Base-by-base conservation (phyloP, 106 monocot genomes). In the Amphibolis antarctica region DNA sequence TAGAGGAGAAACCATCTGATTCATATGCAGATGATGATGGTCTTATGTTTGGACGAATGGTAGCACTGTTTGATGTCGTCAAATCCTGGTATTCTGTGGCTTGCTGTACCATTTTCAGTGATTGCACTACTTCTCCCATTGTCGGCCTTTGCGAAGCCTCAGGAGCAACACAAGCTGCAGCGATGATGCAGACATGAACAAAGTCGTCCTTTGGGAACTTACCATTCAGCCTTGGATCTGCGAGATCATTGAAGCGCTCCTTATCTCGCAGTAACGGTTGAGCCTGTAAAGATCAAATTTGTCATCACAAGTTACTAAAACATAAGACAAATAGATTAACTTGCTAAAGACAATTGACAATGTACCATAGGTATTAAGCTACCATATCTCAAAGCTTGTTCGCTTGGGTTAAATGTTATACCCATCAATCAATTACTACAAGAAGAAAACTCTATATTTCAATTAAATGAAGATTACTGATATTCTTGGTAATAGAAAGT, bases 41-140 rank as follows among this genome's bases (percentile, higher is more conserved):
- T 55, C 76, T 66, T 47, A 72, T 42, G 62, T 88, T 83, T 4
- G 83, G 85, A 0, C 76, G 80, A 21, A 78, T 45, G 9, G 80
- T 65, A 13, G 71, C 68, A 15, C 75, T 68, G 14, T 66, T 80
- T 0, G 83, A 75, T 65, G 83, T 54, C 1, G 83, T 54, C 1
- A 80, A 28, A 26, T 83, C 85, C 25, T 83, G 88, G 64, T 77
- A 83, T 44, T 86, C 83, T 0, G 67, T 48, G 13, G 69, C 59
- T 19, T 74, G 79, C 75, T 96, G 94, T 22, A 96, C 89, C 94
- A 96, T 96, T 70, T 96, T 96, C 1, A 96, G 94, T 43, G 94
- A 96, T 65, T 90, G 94, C 15, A 96, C 94, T 50, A 96, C 94
- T 72, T 96, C 94, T 14, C 94, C 89, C 89, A 96, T 96, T 3